Evolutionary conservation across 2,329 filamentous ascomycete species (phyloP).

Genomic region (Penicillium oxalicum): DNA sequence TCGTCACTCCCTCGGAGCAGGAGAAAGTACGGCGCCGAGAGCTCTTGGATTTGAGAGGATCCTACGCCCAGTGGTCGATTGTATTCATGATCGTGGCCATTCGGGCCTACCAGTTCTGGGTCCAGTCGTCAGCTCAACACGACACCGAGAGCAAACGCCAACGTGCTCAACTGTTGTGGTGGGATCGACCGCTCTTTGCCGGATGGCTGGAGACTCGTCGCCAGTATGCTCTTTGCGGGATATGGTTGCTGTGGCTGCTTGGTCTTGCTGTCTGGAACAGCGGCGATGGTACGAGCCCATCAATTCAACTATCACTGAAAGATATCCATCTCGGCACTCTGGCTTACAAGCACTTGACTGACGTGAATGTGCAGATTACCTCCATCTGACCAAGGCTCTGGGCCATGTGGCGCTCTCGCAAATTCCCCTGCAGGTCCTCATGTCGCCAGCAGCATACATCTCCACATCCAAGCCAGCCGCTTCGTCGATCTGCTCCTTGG

Average conservation of each 20-base stretch:
- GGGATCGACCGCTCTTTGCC: conserved; percentile 38
- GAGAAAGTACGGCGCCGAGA: conserved; percentile 48
- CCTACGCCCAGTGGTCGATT: conserved; percentile 51
- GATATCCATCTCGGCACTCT: too few species aligned
- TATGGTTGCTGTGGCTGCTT: conserved; percentile 51
- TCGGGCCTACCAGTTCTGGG: conserved; percentile 25
- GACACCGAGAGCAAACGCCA: conserved; percentile 4
- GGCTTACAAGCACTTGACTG: not conserved
- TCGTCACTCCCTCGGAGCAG: conserved; percentile 45
- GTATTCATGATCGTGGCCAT: conserved; percentile 41
- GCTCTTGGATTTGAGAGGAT: conserved; percentile 50
- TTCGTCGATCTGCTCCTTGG: conserved; percentile 45
- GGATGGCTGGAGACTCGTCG: conserved; percentile 46
- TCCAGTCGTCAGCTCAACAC: conserved; percentile 1
- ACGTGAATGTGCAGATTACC: conserved; percentile 48
- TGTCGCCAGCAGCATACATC: conserved; percentile 39
- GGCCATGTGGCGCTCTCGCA: conserved; percentile 56
- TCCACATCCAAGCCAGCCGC: conserved; percentile 42
- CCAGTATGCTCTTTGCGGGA: conserved; percentile 44
- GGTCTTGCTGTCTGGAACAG: conserved; percentile 47
- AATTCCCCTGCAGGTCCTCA: conserved; percentile 54
- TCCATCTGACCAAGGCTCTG: conserved; percentile 58
- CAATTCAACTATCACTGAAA: too few species aligned
- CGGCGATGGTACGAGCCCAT: conserved; percentile 45
- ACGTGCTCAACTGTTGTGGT: conserved; percentile 33